phyloP scores from a whole-genome alignment of 1,284 basidiomycete genomes.

The Ceratobasidium sp. region DNA sequence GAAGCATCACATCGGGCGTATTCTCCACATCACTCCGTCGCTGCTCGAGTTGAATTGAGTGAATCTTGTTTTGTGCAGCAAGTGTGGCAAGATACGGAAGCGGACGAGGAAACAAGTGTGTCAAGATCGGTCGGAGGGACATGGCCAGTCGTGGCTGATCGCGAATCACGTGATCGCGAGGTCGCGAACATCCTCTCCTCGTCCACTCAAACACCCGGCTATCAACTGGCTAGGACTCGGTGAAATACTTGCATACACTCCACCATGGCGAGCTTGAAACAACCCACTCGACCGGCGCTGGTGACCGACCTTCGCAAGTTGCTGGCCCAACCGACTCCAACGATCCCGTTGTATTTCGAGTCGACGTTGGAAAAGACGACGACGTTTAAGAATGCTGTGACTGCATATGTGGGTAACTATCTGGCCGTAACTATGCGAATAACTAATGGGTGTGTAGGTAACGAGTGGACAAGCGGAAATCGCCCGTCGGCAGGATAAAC shows the following conservation, averaged over 20 bases:
- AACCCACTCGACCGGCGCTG: conserved; percentile 4
- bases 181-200: neutral
- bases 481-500: conserved; percentile 30
- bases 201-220: neutral
- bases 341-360: conserved; percentile 22
- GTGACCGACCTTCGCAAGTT: conserved; percentile 25
- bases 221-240: neutral
- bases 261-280: conserved; percentile 3
- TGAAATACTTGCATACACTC: neutral
- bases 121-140: conserved; percentile 70
- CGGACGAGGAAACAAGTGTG: conserved; percentile 75
- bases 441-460: conserved; percentile 20
- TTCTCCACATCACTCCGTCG: conserved; percentile 55
- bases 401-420: conserved; percentile 21
- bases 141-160: conserved; percentile 45
- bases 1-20: conserved; percentile 66
- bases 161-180: neutral
- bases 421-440: neutral
- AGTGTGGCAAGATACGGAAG: conserved; percentile 75
- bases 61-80: conserved; percentile 71
- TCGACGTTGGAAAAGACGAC: conserved; percentile 19
- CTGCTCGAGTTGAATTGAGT: conserved; percentile 64
- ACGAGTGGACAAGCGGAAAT: conserved; percentile 39
- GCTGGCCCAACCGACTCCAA: conserved; percentile 18
- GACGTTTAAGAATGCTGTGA: conserved; percentile 16